Evolutionary conservation across 2,329 filamentous ascomycete species (phyloP).

Genomic region (Celoporthe dispersa): DNA sequence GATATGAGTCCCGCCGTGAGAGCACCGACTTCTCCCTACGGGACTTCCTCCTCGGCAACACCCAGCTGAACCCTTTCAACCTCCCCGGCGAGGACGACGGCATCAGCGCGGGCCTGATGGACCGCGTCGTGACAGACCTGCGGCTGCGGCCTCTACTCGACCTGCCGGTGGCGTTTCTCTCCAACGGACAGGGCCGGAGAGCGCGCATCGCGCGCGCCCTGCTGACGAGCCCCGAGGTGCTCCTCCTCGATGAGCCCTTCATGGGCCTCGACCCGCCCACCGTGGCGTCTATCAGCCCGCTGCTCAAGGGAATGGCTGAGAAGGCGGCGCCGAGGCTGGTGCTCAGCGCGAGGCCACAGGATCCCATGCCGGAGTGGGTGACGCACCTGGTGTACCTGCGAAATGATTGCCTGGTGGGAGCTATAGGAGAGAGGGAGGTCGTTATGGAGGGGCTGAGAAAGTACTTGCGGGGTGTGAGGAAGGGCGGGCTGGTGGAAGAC

Average conservation of each 20-base stretch:
- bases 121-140: conserved; percentile 70
- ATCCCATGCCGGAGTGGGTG: conserved; percentile 87
- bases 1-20: conserved; percentile 88
- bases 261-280: conserved; percentile 94
- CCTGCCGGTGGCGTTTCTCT: conserved; percentile 86
- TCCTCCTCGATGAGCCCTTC: conserved; percentile 92
- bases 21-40: conserved; percentile 83
- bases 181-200: conserved; percentile 88
- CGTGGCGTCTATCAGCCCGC: conserved; percentile 68
- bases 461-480: conserved; percentile 53
- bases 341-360: conserved; percentile 80
- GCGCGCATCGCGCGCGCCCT: conserved; percentile 88
- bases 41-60: conserved; percentile 83
- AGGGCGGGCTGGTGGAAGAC: conserved; percentile 50
- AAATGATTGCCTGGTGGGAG: conserved; percentile 66
- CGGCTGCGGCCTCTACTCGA: conserved; percentile 70
- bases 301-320: conserved; percentile 71
- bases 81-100: conserved; percentile 52
- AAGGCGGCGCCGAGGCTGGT: conserved; percentile 72
- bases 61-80: conserved; percentile 76
- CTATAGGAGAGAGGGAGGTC: conserved; percentile 66
- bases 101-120: conserved; percentile 56
- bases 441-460: conserved; percentile 60
- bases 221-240: conserved; percentile 75
- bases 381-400: conserved; percentile 79